Evolutionary conservation across 2,329 filamentous ascomycete genomes (phyloP).

Genomic region (Aspergillus chevalieri): DNA sequence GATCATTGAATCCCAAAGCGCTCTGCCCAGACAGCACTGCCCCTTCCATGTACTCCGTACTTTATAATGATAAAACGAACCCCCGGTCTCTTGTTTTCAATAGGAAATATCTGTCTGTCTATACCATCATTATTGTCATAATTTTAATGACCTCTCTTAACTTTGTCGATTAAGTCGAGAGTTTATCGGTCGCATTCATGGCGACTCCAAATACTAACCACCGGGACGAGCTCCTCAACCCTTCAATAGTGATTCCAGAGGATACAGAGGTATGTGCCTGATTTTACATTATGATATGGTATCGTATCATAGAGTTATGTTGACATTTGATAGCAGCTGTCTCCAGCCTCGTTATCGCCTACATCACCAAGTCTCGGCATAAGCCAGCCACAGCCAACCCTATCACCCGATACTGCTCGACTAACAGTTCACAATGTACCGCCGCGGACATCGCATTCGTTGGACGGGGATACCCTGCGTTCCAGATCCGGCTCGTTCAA

Average conservation of each 20-base stretch:
- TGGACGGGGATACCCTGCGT: constrained; percentile 41
- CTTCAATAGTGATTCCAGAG: constrained; percentile 6
- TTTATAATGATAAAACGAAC: too few relatives aligned
- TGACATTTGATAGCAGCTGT: constrained; percentile 3
- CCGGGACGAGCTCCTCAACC: constrained; percentile 8
- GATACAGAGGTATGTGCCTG: constrained; percentile 8
- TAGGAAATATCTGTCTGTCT: too few relatives aligned
- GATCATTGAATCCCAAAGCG: too few relatives aligned
- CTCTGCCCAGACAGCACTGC: too few relatives aligned
- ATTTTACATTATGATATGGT: background rate
- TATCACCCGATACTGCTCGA: constrained; percentile 18
- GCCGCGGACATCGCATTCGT: constrained; percentile 28
- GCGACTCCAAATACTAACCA: constrained; percentile 9
- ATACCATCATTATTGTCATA: too few relatives aligned
- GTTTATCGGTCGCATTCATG: constrained; percentile 10
- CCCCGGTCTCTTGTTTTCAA: too few relatives aligned
- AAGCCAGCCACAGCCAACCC: constrained; percentile 8
- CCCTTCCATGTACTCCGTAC: too few relatives aligned
- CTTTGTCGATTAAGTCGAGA: background rate
- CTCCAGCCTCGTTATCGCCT: background rate
- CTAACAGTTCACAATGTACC: constrained; percentile 22
- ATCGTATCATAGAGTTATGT: background rate
- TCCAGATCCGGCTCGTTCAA: constrained; percentile 37
- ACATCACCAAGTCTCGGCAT: constrained; percentile 1
- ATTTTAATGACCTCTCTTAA: background rate